Evolutionary conservation across 2,329 filamentous ascomycete genomes (phyloP).

Genomic region (Daldinia sp.): DNA sequence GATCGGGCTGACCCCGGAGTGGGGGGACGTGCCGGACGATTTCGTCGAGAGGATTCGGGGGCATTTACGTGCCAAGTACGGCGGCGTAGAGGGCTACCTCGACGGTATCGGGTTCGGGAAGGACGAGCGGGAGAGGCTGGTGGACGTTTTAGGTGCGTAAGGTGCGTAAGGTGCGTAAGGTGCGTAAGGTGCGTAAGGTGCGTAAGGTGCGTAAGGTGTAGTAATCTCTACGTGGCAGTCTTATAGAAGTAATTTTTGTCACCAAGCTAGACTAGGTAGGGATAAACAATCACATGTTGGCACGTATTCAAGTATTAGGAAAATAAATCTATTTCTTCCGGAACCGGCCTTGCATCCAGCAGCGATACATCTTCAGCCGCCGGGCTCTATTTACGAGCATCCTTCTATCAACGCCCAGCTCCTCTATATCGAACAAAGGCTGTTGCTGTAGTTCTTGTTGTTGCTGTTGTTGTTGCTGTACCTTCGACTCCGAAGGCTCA

Average conservation of each 20-base stretch:
- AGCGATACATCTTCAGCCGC: constrained; percentile 97
- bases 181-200: constrained; percentile 56
- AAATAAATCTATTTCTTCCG: constrained; percentile 68
- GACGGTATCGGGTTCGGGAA: constrained; percentile 69
- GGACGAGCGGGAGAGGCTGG: constrained; percentile 57
- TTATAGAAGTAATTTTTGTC: neutral
- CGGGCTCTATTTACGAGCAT: constrained; percentile 92
- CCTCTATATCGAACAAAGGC: constrained; percentile 74
- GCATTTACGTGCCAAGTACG: constrained; percentile 72
- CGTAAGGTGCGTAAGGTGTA: constrained; percentile 52
- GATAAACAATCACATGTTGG: constrained; percentile 16
- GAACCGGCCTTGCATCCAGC: constrained; percentile 91
- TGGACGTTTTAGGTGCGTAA: constrained; percentile 59
- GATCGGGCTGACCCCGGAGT: constrained; percentile 80
- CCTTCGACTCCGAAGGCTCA: constrained; percentile 39
- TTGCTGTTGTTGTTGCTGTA: constrained; percentile 42
- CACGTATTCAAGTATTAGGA: neutral
- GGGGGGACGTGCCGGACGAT: constrained; percentile 72
- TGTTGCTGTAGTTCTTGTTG: constrained; percentile 41
- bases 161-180: no score
- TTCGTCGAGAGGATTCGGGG: constrained; percentile 71
- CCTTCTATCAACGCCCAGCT: constrained; percentile 86
- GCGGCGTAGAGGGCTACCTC: constrained; percentile 75
- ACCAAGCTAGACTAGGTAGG: neutral
- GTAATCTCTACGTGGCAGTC: neutral